Evolutionary conservation across 2,329 filamentous ascomycete species (phyloP).

Genomic region (Alternaria ethzedia): DNA sequence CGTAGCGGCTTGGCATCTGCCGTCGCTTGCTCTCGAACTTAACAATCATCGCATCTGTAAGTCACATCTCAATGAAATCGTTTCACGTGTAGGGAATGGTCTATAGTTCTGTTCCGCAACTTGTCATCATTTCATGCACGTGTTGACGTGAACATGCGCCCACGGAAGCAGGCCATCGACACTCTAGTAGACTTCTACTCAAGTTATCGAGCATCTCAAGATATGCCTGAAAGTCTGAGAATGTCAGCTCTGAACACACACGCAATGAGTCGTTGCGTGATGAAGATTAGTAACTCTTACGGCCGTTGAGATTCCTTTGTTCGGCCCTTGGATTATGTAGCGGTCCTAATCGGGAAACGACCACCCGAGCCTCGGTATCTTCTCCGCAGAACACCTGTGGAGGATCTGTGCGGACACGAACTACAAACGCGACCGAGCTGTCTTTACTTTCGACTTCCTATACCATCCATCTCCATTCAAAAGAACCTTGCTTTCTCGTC

Average conservation of each 20-base stretch:
- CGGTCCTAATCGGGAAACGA: conserved; percentile 21
- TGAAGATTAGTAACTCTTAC: background rate
- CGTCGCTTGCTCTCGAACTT: background rate
- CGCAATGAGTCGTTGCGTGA: background rate
- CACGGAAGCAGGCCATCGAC: background rate
- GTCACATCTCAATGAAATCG: background rate
- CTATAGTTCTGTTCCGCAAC: background rate
- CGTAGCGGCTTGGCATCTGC: conserved; percentile 22
- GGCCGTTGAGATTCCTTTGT: background rate
- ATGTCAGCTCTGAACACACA: background rate
- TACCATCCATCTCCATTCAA: background rate
- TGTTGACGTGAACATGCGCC: background rate
- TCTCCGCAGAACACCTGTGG: conserved; percentile 26
- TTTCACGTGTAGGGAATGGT: background rate
- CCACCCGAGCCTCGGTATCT: conserved; percentile 27
- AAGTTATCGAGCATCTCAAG: background rate
- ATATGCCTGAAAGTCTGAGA: background rate
- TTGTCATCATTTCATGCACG: background rate
- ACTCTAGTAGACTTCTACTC: background rate
- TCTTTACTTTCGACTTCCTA: background rate
- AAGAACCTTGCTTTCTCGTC: background rate
- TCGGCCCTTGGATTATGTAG: background rate
- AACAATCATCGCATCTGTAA: background rate
- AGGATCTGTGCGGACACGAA: conserved; percentile 24
- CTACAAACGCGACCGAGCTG: background rate